Base-by-base conservation (phyloP, 441 rosid species). In the Francoa sonchifolia region DNA sequence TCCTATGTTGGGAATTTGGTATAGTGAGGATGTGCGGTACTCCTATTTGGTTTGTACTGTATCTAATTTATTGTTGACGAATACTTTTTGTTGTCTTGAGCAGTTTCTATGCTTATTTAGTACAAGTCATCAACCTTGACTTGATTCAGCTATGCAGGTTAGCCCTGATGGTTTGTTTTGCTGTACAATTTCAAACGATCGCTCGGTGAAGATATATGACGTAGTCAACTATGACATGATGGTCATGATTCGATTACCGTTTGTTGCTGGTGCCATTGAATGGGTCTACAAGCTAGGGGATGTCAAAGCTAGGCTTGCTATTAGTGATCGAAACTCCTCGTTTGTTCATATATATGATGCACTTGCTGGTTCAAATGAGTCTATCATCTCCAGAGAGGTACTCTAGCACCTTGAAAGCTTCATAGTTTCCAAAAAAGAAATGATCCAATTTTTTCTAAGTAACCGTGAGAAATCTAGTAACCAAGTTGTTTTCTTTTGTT, bases 191-290 rank as follows among this genome's bases (percentile, higher is more conserved):
- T 85, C 98, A 26, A 72, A 23, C 47, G 98, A 85, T 38, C 67
- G 10, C 21, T 79, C 92, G 23, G 94, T 85, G 39, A 89, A 89
- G 67, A 74, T 89, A 46, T 89, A 89, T 50, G 94, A 89, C 56
- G 98, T 89, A 20, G 82, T 85, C 45, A 85, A 85, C 72, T 89
- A 89, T 61, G 94, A 82, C 70, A 89, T 85, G 98, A 85, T 89
- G 96, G 80, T 71, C 63, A 89, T 89, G 98, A 64, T 85, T 55
- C 76, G 75, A 30, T 48, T 85, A 42, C 82, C 94, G 1, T 89
- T 58, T 58, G 55, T 74, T 42, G 81, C 96, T 57, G 87, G 93
- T 52, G 69, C 89, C 48, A 71, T 54, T 58, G 96, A 89, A 50
- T 89, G 94, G 93, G 96, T 82, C 17, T 85, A 76, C 54, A 85